Conservation (phyloP, 1,284 basidiomycete species). For the Heterobasidion occidentale region DNA sequence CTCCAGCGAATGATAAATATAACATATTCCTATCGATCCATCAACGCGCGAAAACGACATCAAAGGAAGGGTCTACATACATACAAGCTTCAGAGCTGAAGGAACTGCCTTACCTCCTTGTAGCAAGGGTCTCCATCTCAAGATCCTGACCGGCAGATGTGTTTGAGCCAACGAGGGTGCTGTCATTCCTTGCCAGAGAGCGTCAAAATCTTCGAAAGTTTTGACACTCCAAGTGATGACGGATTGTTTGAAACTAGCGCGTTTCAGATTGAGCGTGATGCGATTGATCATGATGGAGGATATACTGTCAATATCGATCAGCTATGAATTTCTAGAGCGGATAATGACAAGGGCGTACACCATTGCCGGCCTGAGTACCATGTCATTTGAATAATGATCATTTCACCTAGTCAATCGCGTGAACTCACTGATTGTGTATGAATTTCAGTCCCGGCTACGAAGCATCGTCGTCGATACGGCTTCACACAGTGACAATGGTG, state of each 20-base stretch:
- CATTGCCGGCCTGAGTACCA: neutral
- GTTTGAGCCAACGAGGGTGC: neutral
- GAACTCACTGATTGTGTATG: neutral
- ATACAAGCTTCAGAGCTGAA: too few species aligned
- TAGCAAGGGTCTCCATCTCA: too few species aligned
- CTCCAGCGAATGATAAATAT: too few species aligned
- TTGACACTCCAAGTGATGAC: neutral
- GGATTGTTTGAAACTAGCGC: neutral
- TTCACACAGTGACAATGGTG: too few species aligned
- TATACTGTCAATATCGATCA: neutral
- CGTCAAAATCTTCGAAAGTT: neutral
- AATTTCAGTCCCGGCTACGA: neutral
- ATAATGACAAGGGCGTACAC: neutral
- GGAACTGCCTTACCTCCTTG: too few species aligned
- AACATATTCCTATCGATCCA: too few species aligned
- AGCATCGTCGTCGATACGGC: neutral
- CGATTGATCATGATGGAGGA: constrained; percentile 1
- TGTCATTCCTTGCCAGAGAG: neutral
- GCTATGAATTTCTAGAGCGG: neutral
- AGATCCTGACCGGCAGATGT: too few species aligned
- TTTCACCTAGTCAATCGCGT: neutral
- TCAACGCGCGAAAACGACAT: too few species aligned
- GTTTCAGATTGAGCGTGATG: neutral
- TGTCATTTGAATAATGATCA: neutral
- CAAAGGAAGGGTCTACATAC: too few species aligned